Base-by-base conservation (phyloP, 2,329 filamentous ascomycete species). In the Paraconiothyrium sp. region DNA sequence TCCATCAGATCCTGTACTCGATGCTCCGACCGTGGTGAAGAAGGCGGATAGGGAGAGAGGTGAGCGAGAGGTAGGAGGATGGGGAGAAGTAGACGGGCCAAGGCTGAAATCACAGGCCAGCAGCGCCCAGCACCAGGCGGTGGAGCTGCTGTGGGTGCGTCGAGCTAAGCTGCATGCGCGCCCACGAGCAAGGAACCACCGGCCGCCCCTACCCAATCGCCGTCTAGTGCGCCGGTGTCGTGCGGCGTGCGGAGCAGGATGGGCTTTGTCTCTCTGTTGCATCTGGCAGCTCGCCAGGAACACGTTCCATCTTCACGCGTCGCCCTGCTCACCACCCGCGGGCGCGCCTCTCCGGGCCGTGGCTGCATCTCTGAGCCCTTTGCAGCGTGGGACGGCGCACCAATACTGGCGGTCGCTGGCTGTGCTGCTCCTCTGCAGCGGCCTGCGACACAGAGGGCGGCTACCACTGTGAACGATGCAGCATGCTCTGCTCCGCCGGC, bases 1-100 rank as follows among this genome's bases (percentile, higher is more conserved):
- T 68, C 67, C 75, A 77, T 78, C 76, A 72, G 64, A 73, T 73
- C 74, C 75, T 76, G 69, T 68, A 70, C 76, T 78, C 76, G 71
- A 72, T 73, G 75, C 76, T 78, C 70, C 74, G 72, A 74, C 75
- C 71, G 74, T 74, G 62, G 67, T 71, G 68, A 68, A 71, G 69
- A 65, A 69, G 72, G 68, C 59, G 66, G 64, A 59, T 61, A 64
- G 68, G 67, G 67, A 68, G 65, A 65, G 67, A 63, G 65, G 62
- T 61, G 68, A 67, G 65, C 63, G 63, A 64, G 67, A 71, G 71
- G 69, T 65, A 67, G 73, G 67, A 62, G 63, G 64, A 64, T 58
- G 66, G 60, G 67, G 59, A 68, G 67, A 61, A 68, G 57, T 69
- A 63, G 65, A 68, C 70, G 73, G 72, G 74, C 72, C 72, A 73